A percentile compares a stretch with the other conserved stretches of the same genome.
Evolutionary conservation across 2,329 filamentous ascomycete genomes (phyloP).

Genomic region (Saccharata proteae): DNA sequence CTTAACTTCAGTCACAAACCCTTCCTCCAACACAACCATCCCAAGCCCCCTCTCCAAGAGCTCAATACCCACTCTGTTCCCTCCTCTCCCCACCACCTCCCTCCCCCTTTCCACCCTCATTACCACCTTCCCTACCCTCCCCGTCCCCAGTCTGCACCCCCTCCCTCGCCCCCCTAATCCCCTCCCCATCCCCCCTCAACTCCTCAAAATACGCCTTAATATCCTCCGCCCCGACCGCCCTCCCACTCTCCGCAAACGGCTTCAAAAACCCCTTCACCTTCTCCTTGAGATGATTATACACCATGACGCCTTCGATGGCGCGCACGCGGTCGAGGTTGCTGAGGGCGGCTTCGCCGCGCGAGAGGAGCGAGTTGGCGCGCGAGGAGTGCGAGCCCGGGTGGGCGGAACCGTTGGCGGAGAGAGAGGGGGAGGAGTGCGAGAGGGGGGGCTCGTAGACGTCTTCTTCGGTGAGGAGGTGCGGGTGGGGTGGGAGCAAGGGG

Average conservation of each 20-base stretch:
- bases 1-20: too few species aligned
- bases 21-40: too few species aligned
- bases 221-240: conserved; percentile 83
- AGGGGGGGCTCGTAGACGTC: conserved; percentile 87
- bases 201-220: conserved; percentile 96
- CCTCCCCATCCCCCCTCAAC: conserved; percentile 74
- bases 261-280: conserved; percentile 91
- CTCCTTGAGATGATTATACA: conserved; percentile 91
- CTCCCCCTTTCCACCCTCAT: conserved; percentile 14
- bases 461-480: conserved; percentile 85
- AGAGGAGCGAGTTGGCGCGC: conserved; percentile 72
- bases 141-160: conserved; percentile 17
- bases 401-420: conserved; percentile 42
- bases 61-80: conserved; percentile 29
- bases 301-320: conserved; percentile 93
- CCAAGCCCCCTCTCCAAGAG: too few species aligned
- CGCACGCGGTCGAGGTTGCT: conserved; percentile 84
- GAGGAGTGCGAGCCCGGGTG: conserved; percentile 35
- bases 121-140: conserved; percentile 18
- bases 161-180: conserved; percentile 36
- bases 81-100: conserved; percentile 18
- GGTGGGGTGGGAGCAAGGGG: conserved; percentile 54
- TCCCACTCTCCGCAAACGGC: conserved; percentile 83
- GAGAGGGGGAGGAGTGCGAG: conserved; percentile 36
- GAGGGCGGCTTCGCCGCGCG: conserved; percentile 84